Conservation (phyloP, 2,329 filamentous ascomycete species). For the Fusarium buharicum region DNA sequence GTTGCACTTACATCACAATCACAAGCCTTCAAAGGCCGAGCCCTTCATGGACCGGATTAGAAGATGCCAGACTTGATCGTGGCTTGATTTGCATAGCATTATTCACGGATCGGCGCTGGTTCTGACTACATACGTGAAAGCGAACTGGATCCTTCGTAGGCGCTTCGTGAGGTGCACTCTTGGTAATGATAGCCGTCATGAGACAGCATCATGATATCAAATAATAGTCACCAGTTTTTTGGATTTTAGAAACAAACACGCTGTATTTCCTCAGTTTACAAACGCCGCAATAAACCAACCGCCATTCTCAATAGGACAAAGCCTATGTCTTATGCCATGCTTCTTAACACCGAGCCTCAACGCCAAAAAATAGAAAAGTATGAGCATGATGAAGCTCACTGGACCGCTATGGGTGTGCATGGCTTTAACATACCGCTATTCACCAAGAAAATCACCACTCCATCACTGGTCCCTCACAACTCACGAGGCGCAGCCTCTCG, state of each 20-base stretch:
- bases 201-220: constrained; percentile 16
- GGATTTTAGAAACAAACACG: neutral
- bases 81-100: neutral
- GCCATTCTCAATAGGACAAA: constrained; percentile 3
- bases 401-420: neutral
- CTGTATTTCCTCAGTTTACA: constrained; percentile 13
- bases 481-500: constrained; percentile 45
- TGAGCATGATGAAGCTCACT: neutral
- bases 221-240: neutral
- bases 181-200: constrained; percentile 13
- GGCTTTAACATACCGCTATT: neutral
- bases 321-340: constrained; percentile 17
- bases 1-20: constrained; percentile 36
- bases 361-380: constrained; percentile 16
- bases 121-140: neutral
- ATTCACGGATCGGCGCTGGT: neutral
- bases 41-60: constrained; percentile 1
- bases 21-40: constrained; percentile 10
- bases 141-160: neutral
- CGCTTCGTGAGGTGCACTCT: neutral
- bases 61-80: neutral
- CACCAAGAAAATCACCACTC: neutral
- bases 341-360: constrained; percentile 31
- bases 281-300: constrained; percentile 25
- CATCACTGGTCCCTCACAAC: constrained; percentile 15